Percentiles rank a stretch among this genome's conserved stretches.
Evolutionary conservation across 257 asterid species (phyloP).

Genomic region (Linaria vulgaris): DNA sequence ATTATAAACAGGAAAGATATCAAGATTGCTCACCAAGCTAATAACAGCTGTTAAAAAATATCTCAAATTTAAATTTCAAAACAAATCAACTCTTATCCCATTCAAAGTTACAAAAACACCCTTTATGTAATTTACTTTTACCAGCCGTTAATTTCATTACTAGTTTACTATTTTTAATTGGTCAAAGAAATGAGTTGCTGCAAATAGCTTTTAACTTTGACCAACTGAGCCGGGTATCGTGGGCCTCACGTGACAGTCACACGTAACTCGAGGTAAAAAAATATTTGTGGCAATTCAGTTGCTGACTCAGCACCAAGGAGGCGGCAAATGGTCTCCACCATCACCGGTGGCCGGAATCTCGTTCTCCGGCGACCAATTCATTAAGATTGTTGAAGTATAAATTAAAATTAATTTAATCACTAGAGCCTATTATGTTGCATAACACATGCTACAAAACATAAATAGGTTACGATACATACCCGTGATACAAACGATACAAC

Average conservation of each 20-base stretch:
- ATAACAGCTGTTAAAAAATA: constrained; percentile 51
- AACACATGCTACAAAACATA: no score
- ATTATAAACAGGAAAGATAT: constrained; percentile 51
- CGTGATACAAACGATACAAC: no score
- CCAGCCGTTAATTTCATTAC: constrained; percentile 18
- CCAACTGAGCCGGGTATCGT: constrained; percentile 72
- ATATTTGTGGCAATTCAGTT: constrained; percentile 31
- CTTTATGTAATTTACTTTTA: background rate
- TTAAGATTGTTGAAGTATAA: constrained; percentile 33
- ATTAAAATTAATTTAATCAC: constrained; percentile 4
- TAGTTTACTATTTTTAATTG: background rate
- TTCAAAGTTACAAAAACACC: background rate
- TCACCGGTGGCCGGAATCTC: constrained; percentile 40
- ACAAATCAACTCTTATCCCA: no score
- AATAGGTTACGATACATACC: no score
- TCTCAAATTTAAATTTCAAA: background rate
- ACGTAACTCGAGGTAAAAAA: constrained; percentile 51
- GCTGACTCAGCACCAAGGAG: constrained; percentile 43
- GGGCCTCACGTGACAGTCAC: constrained; percentile 86
- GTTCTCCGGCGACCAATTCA: constrained; percentile 28
- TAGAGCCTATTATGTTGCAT: no score
- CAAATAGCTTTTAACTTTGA: constrained; percentile 34
- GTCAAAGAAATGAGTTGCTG: constrained; percentile 47
- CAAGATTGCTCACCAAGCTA: constrained; percentile 79
- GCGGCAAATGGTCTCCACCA: constrained; percentile 39